phyloP scores from a whole-genome alignment of 2,329 filamentous ascomycete genomes.

The Trichoderma harzianum region DNA sequence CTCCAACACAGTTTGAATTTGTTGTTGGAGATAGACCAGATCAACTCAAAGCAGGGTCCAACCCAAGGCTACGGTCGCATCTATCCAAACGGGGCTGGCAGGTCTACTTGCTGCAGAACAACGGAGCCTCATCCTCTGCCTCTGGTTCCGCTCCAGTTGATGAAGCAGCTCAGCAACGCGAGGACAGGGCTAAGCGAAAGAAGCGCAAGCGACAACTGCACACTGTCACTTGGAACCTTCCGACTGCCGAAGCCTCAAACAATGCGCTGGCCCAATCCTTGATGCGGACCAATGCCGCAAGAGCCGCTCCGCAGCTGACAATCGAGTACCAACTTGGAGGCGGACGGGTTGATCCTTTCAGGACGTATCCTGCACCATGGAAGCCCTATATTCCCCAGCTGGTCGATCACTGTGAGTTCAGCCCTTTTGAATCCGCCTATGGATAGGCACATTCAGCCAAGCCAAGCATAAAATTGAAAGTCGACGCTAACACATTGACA shows the following conservation, averaged over 20 bases:
- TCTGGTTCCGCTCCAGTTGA: not conserved
- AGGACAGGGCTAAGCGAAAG: slow-evolving; percentile 8
- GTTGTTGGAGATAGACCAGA: slow-evolving; percentile 25
- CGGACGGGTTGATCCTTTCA: slow-evolving; percentile 28
- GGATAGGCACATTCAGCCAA: not conserved
- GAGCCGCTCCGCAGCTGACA: not conserved
- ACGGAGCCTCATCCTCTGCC: not conserved
- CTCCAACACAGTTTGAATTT: slow-evolving; percentile 22
- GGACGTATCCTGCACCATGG: slow-evolving; percentile 25
- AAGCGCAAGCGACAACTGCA: slow-evolving; percentile 9
- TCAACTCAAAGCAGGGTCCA: slow-evolving; percentile 25
- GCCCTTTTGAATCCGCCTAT: not conserved
- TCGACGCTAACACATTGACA: not conserved
- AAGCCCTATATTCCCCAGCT: slow-evolving; percentile 24
- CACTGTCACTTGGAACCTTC: slow-evolving; percentile 6
- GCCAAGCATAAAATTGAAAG: not conserved
- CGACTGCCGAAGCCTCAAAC: not conserved
- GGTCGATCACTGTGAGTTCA: slow-evolving; percentile 27
- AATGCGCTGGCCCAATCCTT: not conserved
- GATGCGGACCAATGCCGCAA: not conserved
- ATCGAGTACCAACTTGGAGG: slow-evolving; percentile 26
- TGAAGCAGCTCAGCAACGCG: not conserved
- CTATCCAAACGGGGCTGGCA: slow-evolving; percentile 25
- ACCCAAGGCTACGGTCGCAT: slow-evolving; percentile 22
- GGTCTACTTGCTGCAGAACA: slow-evolving; percentile 14